Base-by-base conservation (phyloP, 176 grass and related monocot species). In the Alloteropsis semialata region DNA sequence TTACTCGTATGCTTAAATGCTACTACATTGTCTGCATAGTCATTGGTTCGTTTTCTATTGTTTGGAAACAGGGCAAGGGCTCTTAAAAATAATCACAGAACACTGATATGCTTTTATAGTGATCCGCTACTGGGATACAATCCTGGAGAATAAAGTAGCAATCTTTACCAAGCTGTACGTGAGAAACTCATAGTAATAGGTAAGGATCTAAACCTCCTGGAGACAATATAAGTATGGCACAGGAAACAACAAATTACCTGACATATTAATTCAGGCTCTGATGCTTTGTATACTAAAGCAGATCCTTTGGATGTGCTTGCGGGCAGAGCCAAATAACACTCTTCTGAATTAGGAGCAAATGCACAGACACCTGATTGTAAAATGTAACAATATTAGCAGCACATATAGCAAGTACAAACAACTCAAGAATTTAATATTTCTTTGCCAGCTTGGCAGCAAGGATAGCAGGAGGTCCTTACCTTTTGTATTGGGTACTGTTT, bases 241-340 rank as follows among this genome's bases (percentile, higher is more conserved):
- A 73, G 8, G 44, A 41, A 86, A 80, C 22, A 65, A 48, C 16
- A 55, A 19, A 82, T 63, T 87, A 98, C 96, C 96, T 95, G 93
- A 57, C 96, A 95, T 74, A 93, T 84, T 88, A 94, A 95, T 93
- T 95, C 92, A 62, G 94, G 93, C 55, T 95, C 82, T 67, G 92
- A 85, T 90, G 96, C 81, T 76, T 95, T 94, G 80, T 95, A 98
- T 42, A 95, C 89, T 88, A 93, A 91, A 84, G 90, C 89, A 11
- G 89, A 98, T 62, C 96, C 96, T 84, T 92, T 93, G 9, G 86
- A 93, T 79, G 75, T 98, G 84, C 96, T 95, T 82, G 93, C 93
- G 57, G 96, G 96, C 29, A 98, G 81, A 69, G 93, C 92, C 56
- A 98, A 86, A 90, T 93, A 95, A 43, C 89, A 92, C 32, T 77